Percentiles rank a stretch among this genome's conserved stretches.
Conservation (phyloP, 306 rosid genomes). For the Comarum palustre region DNA sequence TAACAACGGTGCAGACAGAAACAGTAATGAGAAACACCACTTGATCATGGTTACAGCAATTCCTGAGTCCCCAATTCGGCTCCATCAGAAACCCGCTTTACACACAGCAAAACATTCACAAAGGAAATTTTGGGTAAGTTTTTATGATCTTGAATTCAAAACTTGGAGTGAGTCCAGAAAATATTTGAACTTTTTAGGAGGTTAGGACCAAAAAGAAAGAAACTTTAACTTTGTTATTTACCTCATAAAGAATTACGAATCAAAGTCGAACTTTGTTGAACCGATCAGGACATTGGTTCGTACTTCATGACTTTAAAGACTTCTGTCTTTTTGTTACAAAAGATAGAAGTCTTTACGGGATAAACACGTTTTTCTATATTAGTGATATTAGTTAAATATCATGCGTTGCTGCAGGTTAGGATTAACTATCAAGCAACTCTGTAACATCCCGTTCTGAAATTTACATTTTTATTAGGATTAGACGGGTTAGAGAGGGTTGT, state of each 20-base stretch:
- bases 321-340: too few species aligned
- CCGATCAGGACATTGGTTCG: slow-evolving; percentile 11
- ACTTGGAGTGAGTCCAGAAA: background rate
- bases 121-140: background rate
- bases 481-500: too few species aligned
- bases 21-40: slow-evolving; percentile 49
- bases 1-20: slow-evolving; percentile 52
- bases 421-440: too few species aligned
- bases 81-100: slow-evolving; percentile 23
- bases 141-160: background rate
- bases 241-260: background rate
- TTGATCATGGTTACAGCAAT: slow-evolving; percentile 69
- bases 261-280: background rate
- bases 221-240: background rate
- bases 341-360: too few species aligned
- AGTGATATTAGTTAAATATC: too few species aligned
- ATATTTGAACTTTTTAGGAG: background rate
- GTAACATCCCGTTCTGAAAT: too few species aligned
- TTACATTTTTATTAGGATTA: too few species aligned
- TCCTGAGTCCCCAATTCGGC: slow-evolving; percentile 62
- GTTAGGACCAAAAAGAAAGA: background rate
- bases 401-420: too few species aligned
- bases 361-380: too few species aligned
- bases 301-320: background rate
- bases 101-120: background rate